Evolutionary conservation across 2,329 filamentous ascomycete species (phyloP).

Genomic region (Colletotrichum karsti): DNA sequence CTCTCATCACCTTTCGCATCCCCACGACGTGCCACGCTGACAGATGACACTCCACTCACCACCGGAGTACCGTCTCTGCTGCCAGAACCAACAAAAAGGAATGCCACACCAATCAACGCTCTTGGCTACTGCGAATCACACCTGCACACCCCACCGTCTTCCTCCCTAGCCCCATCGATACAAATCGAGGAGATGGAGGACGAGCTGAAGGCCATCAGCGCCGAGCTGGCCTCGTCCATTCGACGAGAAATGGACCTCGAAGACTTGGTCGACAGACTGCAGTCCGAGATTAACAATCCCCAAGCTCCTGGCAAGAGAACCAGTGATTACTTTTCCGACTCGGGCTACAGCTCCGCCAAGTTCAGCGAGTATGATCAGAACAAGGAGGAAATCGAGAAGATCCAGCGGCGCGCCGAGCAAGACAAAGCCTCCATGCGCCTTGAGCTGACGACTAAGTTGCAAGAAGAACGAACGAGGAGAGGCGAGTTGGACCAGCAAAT

Average conservation of each 20-base stretch:
- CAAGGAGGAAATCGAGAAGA: constrained; percentile 79
- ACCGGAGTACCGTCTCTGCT: constrained; percentile 25
- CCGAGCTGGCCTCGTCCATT: constrained; percentile 92
- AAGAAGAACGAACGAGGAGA: constrained; percentile 83
- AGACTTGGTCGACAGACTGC: constrained; percentile 88
- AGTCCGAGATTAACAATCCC: constrained; percentile 75
- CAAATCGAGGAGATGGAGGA: constrained; percentile 91
- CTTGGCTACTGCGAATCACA: constrained; percentile 61
- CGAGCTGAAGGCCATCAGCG: constrained; percentile 91
- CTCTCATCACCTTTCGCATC: constrained; percentile 60
- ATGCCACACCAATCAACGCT: constrained; percentile 51
- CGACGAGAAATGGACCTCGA: constrained; percentile 96
- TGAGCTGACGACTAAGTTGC: constrained; percentile 81
- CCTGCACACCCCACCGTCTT: constrained; percentile 55
- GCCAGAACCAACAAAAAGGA: constrained; percentile 44
- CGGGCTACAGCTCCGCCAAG: constrained; percentile 85
- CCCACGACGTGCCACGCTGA: constrained; percentile 45
- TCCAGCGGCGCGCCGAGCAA: constrained; percentile 87
- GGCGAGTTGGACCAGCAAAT: constrained; percentile 85
- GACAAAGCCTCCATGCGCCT: constrained; percentile 88
- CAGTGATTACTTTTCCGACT: constrained; percentile 98
- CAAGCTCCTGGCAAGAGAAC: constrained; percentile 74
- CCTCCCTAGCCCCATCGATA: constrained; percentile 49
- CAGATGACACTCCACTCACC: constrained; percentile 47
- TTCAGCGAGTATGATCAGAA: constrained; percentile 73